A percentile compares a stretch with the other conserved stretches of the same genome.
Conservation (phyloP, 2,329 filamentous ascomycete species). For the Metarhizium anisopliae region DNA sequence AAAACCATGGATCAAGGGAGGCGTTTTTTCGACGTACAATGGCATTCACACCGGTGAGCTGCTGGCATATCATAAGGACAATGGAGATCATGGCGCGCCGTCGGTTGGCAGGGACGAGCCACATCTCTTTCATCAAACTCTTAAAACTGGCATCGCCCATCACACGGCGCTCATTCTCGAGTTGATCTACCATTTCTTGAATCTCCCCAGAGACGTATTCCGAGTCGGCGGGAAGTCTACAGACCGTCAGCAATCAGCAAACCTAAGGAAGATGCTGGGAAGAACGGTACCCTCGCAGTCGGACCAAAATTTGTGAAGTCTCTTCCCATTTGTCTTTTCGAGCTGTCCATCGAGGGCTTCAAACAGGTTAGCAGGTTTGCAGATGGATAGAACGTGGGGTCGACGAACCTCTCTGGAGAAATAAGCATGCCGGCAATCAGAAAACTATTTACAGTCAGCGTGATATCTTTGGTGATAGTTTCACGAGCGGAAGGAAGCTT, state of each 20-base stretch:
- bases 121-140: constrained; percentile 57
- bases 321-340: constrained; percentile 60
- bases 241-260: neutral
- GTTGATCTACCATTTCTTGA: constrained; percentile 49
- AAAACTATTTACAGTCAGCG: constrained; percentile 19
- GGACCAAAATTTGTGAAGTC: constrained; percentile 45
- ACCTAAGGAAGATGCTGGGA: neutral
- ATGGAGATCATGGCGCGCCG: constrained; percentile 57
- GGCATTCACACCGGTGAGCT: constrained; percentile 55
- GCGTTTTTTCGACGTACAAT: constrained; percentile 28
- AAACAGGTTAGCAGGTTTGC: constrained; percentile 16
- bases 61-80: constrained; percentile 55
- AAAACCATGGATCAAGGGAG: constrained; percentile 22
- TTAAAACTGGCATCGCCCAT: constrained; percentile 41
- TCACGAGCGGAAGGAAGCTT: constrained; percentile 7
- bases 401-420: constrained; percentile 37
- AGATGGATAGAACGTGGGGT: neutral
- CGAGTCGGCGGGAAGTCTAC: constrained; percentile 41
- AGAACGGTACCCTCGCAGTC: constrained; percentile 30
- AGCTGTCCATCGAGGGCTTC: constrained; percentile 57
- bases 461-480: no score
- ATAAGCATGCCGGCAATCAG: constrained; percentile 52
- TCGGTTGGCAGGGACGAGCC: constrained; percentile 49
- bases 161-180: constrained; percentile 53
- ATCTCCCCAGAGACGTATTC: constrained; percentile 50